Conservation (phyloP, 2,329 filamentous ascomycete species). For the Fusarium robinianum region DNA sequence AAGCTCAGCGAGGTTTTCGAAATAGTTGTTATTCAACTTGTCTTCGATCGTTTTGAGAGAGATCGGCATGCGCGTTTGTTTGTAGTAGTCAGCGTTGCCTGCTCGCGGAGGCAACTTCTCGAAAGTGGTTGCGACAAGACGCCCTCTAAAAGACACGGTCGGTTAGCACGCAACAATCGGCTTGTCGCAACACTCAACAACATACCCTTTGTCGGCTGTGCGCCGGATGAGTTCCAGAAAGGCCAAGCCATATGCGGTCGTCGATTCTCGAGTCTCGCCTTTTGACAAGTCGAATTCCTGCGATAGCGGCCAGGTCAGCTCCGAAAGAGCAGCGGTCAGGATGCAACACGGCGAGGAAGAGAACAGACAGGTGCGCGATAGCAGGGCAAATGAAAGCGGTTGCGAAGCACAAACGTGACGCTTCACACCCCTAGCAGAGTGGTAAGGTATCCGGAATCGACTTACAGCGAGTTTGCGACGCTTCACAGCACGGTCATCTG, state of each 20-base stretch:
- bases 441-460: too few relatives aligned
- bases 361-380: not conserved
- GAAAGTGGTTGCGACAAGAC: constrained; percentile 75
- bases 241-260: constrained; percentile 70
- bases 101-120: constrained; percentile 69
- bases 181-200: not conserved
- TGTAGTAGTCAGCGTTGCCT: constrained; percentile 75
- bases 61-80: constrained; percentile 75
- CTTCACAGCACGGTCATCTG: constrained; percentile 59
- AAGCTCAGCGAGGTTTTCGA: constrained; percentile 71
- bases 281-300: constrained; percentile 54
- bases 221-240: constrained; percentile 76
- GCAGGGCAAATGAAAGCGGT: too few relatives aligned
- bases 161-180: constrained; percentile 21
- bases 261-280: constrained; percentile 69
- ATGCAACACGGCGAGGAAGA: too few relatives aligned
- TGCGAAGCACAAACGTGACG: too few relatives aligned
- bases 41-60: constrained; percentile 76
- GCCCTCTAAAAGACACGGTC: constrained; percentile 58
- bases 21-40: constrained; percentile 71
- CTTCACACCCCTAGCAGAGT: too few relatives aligned
- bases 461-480: constrained; percentile 58
- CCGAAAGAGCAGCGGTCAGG: not conserved
- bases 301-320: constrained; percentile 15
- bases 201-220: constrained; percentile 81